Conservation (phyloP, 208 protist species). For the Leishmania amazonensis region DNA sequence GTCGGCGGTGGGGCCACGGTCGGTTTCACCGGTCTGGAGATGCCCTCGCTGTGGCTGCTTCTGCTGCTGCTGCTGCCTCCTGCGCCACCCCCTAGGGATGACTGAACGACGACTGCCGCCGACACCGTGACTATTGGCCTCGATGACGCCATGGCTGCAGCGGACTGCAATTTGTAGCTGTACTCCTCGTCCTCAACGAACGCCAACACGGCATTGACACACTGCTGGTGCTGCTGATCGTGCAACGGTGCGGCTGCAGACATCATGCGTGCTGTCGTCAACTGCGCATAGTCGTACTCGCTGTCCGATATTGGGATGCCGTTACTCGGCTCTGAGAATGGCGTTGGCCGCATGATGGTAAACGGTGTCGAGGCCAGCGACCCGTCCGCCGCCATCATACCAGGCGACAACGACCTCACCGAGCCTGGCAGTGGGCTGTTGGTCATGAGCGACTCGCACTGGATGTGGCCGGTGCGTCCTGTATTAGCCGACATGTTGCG, state of each 20-base stretch:
- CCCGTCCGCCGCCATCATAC: not conserved
- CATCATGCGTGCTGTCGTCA: too few species aligned
- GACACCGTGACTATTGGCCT: not conserved
- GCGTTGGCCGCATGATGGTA: constrained; percentile 8
- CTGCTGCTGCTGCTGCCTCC: constrained; percentile 6
- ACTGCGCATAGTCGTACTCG: not conserved
- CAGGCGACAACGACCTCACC: not conserved
- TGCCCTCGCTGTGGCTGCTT: constrained; percentile 6
- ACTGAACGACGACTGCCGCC: constrained; percentile 17
- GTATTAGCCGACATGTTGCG: constrained; percentile 23
- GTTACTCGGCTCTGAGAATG: not conserved
- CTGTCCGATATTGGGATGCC: not conserved
- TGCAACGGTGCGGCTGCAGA: not conserved
- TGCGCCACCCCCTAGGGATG: constrained; percentile 3
- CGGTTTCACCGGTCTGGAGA: not conserved
- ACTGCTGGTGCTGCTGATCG: not conserved
- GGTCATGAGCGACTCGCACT: constrained; percentile 16
- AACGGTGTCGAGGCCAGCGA: constrained; percentile 13
- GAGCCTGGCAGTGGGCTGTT: not conserved
- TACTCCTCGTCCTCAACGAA: not conserved
- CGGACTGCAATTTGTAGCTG: not conserved
- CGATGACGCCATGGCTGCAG: not conserved
- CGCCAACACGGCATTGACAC: not conserved
- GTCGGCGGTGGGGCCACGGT: not conserved
- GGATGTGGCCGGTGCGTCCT: constrained; percentile 14